Evolutionary conservation across 192 early-diverging fungal genomes (phyloP), one percentile per base, ranked within the genome.

Genomic region (Chytriomyces sp.): DNA sequence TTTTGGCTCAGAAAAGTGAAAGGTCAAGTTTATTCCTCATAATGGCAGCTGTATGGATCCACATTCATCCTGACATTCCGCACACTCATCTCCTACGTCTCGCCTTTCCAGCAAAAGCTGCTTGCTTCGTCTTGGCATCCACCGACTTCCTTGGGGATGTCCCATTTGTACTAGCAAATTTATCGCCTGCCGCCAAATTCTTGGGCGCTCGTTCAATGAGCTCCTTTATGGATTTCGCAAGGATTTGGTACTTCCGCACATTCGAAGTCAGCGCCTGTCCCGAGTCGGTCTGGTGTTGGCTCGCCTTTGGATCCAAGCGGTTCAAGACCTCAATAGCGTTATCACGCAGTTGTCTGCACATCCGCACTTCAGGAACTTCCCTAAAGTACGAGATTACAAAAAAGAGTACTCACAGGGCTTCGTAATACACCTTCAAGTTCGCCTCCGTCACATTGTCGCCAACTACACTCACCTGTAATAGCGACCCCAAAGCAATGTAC

Each of bases 381-480:
- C n/a, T 12, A 31, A 22, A 22, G 44, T n/a, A 19, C n/a, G 34
- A 3, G 52, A 4, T 12, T 8, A 7, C 33, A n/a, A 39, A 30
- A 26, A 2, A 52, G 31, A 25, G 1, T n/a, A 52, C 25, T 44
- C 34, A 66, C 64, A 66, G 44, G 3, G 64, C 64, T 52, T 66
- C 64, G 31, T 52, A 66, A 52, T 39, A 66, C 26, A 66, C 3
- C 28, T 66, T 52, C 31, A 66, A 52, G n/a, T 39, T 12, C 26
- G 12, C 60, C 17, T 62, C 39, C 17, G 17, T 40, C 32, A 38
- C 22, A 52, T 8, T 52, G 5, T 32, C 64, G 17, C 12, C 10
- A 12, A 22, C 8, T 22, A 44, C 22, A 28, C 8, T 17, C 25
- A 52, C 10, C 19, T 12, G 25, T 22, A 39, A 66, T 17, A 26